A percentile compares a stretch with the other conserved stretches of the same genome.
phyloP scores from a whole-genome alignment of 2,329 filamentous ascomycete genomes.

The Trichoderma hamatum region DNA sequence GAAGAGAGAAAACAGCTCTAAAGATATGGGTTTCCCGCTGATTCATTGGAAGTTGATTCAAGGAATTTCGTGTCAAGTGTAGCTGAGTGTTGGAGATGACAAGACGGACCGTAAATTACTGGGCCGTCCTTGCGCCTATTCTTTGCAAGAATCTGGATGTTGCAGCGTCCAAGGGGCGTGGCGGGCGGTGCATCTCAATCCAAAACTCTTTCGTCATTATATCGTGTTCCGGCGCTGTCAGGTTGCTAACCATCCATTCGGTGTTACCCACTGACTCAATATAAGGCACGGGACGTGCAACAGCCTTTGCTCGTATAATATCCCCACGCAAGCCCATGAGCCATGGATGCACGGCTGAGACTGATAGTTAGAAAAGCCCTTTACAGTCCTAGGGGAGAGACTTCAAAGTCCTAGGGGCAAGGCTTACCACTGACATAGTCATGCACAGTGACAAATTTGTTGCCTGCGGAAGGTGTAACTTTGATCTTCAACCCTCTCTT shows the following conservation, averaged over 20 bases:
- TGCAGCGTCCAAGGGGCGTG: conserved; percentile 4
- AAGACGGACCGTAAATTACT: background rate
- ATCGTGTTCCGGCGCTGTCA: conserved; percentile 10
- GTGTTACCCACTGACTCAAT: background rate
- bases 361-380: background rate
- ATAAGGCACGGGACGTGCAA: conserved; percentile 11
- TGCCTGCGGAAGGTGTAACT: conserved; percentile 2
- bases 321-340: conserved; percentile 3
- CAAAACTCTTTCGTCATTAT: conserved; percentile 1
- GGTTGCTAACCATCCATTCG: conserved; percentile 6
- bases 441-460: conserved; percentile 7
- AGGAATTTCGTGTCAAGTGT: background rate
- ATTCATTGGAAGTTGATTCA: too few species aligned
- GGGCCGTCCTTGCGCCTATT: conserved; percentile 7
- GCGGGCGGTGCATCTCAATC: conserved; percentile 11
- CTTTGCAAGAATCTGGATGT: background rate
- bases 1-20: too few species aligned
- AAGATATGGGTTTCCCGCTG: too few species aligned
- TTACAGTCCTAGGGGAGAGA: background rate
- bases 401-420: background rate
- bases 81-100: background rate
- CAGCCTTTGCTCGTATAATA: conserved; percentile 4
- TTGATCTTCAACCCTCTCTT: conserved; percentile 10
- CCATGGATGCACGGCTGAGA: conserved; percentile 8
- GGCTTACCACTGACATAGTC: conserved; percentile 6